phyloP scores from a whole-genome alignment of 495 filamentous ascomycete species.

The Bacidia gigantensis region DNA sequence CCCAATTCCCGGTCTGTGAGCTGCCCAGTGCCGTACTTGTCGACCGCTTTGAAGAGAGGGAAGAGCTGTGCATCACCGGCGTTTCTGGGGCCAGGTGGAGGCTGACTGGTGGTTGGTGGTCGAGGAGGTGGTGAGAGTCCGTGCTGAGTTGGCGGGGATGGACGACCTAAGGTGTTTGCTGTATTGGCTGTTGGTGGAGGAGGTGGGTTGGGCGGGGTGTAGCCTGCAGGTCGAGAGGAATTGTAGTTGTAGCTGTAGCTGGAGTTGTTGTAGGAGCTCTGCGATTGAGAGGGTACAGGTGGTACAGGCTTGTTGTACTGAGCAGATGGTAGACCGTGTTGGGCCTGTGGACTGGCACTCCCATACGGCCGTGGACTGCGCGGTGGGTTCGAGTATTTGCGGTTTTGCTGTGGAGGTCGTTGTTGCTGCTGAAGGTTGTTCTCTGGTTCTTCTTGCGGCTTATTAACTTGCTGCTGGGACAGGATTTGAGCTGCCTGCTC shows the following conservation, averaged over 20 bases:
- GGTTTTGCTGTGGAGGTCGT: constrained; percentile 11
- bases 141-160: constrained; percentile 36
- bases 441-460: constrained; percentile 19
- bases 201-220: constrained; percentile 39
- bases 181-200: neutral
- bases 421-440: constrained; percentile 10
- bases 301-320: constrained; percentile 20
- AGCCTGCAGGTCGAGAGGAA: constrained; percentile 3
- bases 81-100: constrained; percentile 36
- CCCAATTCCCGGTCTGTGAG: constrained; percentile 80
- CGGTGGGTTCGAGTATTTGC: constrained; percentile 20
- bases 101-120: constrained; percentile 51
- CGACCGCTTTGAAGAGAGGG: constrained; percentile 81
- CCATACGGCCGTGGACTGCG: constrained; percentile 22
- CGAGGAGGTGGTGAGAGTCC: constrained; percentile 37
- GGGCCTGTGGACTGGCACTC: constrained; percentile 4
- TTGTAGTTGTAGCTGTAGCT: constrained; percentile 28
- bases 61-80: constrained; percentile 67
- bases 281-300: constrained; percentile 17
- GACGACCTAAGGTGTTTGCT: constrained; percentile 44
- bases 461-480: constrained; percentile 24
- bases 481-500: constrained; percentile 58
- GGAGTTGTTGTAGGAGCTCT: constrained; percentile 23
- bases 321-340: constrained; percentile 12
- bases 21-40: constrained; percentile 66